These are phyloP conservation scores for Batkoa obscura DNA, from an alignment of 371 early-diverging fungal species.

Conservation along the genomic window DNA sequence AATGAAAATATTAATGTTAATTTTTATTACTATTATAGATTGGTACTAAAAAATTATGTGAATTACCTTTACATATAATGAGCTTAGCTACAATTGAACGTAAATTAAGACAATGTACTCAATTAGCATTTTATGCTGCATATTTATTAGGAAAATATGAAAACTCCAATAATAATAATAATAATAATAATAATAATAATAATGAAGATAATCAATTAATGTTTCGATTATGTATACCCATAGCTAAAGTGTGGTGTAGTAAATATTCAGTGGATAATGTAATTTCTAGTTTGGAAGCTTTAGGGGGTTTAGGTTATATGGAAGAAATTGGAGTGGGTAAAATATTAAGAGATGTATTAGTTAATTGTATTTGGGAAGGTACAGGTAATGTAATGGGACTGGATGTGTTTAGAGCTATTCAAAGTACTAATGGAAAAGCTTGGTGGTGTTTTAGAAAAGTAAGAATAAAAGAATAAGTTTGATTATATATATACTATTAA, in stretches of 20 bases:
- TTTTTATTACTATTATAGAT: conserved; percentile 9
- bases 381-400: conserved; percentile 42
- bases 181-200: no score
- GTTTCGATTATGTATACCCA: no score
- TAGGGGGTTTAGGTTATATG: conserved; percentile 56
- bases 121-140: conserved; percentile 30
- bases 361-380: conserved; percentile 53
- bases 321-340: conserved; percentile 41
- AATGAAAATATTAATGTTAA: no score
- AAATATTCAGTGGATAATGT: no score
- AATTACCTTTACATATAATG: conserved; percentile 34
- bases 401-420: conserved; percentile 39
- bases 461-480: no score
- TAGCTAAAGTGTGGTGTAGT: no score
- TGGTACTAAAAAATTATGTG: conserved; percentile 15
- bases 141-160: conserved; percentile 33
- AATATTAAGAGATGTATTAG: conserved; percentile 33
- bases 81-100: conserved; percentile 32
- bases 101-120: conserved; percentile 23
- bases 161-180: background rate
- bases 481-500: no score
- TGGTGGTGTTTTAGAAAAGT: no score
- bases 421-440: conserved; percentile 25
- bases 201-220: no score
- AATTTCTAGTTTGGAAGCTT: no score